A percentile compares a stretch with the other conserved stretches of the same genome.
These are phyloP conservation scores for Myxozyma sirexii DNA, from an alignment of 805 yeast species.

Conservation along the genomic window DNA sequence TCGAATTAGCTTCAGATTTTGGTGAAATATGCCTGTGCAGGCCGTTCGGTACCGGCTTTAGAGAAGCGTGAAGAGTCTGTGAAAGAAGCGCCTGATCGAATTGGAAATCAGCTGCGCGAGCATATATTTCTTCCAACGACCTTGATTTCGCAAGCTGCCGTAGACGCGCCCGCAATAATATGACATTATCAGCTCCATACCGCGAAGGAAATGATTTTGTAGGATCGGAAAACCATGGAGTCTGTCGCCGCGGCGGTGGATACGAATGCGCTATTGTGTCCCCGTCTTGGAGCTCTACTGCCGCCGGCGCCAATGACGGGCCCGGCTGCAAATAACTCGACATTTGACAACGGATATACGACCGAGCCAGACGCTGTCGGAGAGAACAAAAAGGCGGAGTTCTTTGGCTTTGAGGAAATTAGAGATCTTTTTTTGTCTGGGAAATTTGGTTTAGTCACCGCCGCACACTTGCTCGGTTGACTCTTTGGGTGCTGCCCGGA, in stretches of 20 bases:
- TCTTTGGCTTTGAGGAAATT: background rate
- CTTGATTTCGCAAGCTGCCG: constrained; percentile 5
- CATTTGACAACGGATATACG: background rate
- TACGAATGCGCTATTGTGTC: background rate
- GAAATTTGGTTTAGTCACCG: too few relatives aligned
- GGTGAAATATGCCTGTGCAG: background rate
- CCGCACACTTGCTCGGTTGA: too few relatives aligned
- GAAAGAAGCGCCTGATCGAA: background rate
- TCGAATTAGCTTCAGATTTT: background rate
- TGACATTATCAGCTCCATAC: constrained; percentile 2
- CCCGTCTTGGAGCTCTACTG: background rate
- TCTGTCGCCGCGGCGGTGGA: background rate
- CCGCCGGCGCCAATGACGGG: background rate
- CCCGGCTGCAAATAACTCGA: constrained; percentile 11
- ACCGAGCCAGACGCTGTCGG: background rate
- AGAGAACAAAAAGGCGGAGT: background rate
- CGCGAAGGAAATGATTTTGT: constrained; percentile 14
- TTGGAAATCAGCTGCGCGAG: background rate
- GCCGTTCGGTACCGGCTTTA: background rate
- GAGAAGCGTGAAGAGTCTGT: background rate
- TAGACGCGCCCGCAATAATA: constrained; percentile 14
- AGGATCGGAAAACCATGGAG: constrained; percentile 27
- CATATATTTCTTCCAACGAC: background rate
- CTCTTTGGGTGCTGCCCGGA: too few relatives aligned
- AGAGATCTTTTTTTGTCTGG: too few relatives aligned